Evolutionary conservation across 805 yeast genomes (phyloP).

Genomic region (Metschnikowia vanudenii): DNA sequence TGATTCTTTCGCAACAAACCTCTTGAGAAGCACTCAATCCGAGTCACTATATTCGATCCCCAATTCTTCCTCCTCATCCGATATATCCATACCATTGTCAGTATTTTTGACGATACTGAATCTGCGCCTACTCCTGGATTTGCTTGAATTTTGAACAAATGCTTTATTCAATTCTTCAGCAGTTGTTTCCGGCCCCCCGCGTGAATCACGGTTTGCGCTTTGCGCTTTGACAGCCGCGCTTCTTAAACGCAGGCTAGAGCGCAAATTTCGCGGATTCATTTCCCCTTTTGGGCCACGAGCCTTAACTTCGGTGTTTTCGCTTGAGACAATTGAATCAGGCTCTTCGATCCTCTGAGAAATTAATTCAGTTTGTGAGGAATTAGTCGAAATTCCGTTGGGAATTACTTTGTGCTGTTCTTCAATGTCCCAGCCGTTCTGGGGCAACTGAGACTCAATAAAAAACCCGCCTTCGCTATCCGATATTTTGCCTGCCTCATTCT

Average conservation of each 20-base stretch:
- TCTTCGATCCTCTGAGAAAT: neutral
- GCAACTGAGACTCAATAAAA: neutral
- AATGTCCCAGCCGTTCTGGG: neutral
- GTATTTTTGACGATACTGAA: no score
- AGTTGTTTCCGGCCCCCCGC: neutral
- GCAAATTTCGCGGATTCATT: conserved; percentile 1
- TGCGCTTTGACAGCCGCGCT: neutral
- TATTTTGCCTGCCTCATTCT: neutral
- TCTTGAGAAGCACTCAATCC: no score
- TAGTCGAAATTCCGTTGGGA: neutral
- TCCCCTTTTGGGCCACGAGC: neutral
- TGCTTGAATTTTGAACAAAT: no score
- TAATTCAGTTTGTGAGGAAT: neutral
- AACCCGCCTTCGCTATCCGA: conserved; percentile 6
- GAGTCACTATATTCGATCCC: conserved; percentile 24
- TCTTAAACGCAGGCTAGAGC: conserved; percentile 2
- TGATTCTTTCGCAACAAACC: no score
- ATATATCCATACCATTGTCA: neutral
- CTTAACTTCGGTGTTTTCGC: neutral
- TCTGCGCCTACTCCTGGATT: no score
- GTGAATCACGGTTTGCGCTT: neutral
- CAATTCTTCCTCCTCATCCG: conserved; percentile 19
- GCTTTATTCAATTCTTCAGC: conserved; percentile 3
- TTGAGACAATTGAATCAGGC: neutral
- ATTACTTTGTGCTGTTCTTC: neutral